Evolutionary conservation across 768 basidiomycete species (phyloP), one percentile per base, ranked within the genome.

Genomic region (Neoboletus brunneissimus): DNA sequence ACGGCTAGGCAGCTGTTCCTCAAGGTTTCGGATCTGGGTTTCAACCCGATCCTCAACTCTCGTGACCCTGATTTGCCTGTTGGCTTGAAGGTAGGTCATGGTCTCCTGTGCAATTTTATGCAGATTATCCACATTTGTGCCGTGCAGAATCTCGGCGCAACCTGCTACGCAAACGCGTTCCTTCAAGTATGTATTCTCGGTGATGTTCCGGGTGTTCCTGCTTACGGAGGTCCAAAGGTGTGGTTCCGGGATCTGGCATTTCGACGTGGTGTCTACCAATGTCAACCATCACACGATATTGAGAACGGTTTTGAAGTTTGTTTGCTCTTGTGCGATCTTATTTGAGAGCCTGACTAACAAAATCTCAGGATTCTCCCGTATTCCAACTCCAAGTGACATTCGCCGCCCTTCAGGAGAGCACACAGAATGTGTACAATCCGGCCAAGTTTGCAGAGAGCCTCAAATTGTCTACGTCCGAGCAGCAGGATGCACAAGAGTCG

Each of bases 401-500:
- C 69, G 87, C 94, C 5, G 91, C 89, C 0, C 79, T 98, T 49
- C 91, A 98, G 65, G 79, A 85, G 56, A 83, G 89, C 57, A 77
- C 77, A 4, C 78, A 84, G 62, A 80, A 71, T 47, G 84, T 87
- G 0, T 94, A 89, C 67, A 93, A 98, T 72, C 96, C 96, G 0
- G 74, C 77, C 16, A 88, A 86, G 58, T 81, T 98, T 15, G 89
- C 95, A 7, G 87, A 94, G 67, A 91, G 91, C 61, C 75, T 98
- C 51, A 81, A 86, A 55, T 75, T 98, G 38, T 82, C 87, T 20
- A 85, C 87, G 1, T 79, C 87, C 5, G 91, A 97, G 66, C 96
- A 98, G 67, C 95, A 98, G 73, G 96, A 98, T 74, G 94, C 96
- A 31, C 93, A 95, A 72, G 96, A 98, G 93, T 97, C 65, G 52